These are phyloP conservation scores for Ophiostoma tasmaniense DNA, from an alignment of 2,329 filamentous ascomycete genomes.

Conservation along the genomic window DNA sequence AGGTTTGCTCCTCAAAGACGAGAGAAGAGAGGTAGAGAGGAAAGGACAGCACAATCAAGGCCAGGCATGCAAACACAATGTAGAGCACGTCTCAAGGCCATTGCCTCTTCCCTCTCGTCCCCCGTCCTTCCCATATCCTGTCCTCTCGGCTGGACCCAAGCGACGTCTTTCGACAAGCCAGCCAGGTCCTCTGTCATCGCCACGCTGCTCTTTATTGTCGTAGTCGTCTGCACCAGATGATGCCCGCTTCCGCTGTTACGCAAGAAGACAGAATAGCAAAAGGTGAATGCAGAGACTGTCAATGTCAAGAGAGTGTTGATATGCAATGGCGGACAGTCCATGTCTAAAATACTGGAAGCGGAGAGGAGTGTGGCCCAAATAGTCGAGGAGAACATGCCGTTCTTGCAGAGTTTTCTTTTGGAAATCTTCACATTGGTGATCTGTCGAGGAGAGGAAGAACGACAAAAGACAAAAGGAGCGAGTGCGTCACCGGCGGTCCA, in stretches of 20 bases:
- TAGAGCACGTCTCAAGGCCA: no score
- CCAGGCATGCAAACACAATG: no score
- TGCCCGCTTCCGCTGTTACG: background rate
- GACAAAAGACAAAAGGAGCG: background rate
- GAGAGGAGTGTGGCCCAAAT: slow-evolving; percentile 4
- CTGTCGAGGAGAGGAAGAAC: background rate
- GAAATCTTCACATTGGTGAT: slow-evolving; percentile 13
- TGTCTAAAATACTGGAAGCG: background rate
- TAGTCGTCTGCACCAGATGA: background rate
- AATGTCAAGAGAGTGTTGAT: background rate
- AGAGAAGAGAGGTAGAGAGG: background rate
- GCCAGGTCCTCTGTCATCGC: background rate
- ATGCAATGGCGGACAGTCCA: background rate
- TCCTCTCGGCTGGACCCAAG: background rate
- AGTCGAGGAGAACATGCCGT: slow-evolving; percentile 1
- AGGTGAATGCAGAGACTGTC: background rate
- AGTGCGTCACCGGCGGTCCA: background rate
- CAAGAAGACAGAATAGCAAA: background rate
- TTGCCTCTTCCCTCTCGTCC: background rate
- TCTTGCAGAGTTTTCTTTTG: slow-evolving; percentile 17
- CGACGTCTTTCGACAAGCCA: slow-evolving; percentile 4
- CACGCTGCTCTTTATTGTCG: background rate
- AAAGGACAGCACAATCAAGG: background rate
- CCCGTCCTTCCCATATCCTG: slow-evolving; percentile 3
- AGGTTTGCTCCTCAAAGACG: slow-evolving; percentile 10